These are phyloP conservation scores for Lactarius deliciosus DNA, from an alignment of 768 basidiomycete species.

Conservation along the genomic window DNA sequence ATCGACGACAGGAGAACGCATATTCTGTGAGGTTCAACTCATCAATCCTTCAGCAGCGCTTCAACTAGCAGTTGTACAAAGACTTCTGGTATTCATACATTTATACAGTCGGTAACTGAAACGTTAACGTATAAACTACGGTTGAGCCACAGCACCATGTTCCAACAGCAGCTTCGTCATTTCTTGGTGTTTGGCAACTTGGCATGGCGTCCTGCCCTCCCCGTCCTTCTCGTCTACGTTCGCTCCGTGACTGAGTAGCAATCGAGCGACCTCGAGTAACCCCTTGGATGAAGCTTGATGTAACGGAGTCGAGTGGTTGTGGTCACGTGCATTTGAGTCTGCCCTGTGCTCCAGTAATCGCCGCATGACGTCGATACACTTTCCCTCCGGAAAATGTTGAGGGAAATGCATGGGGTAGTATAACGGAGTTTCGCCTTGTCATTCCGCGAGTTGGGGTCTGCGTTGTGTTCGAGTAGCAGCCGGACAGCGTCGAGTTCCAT, in stretches of 20 bases:
- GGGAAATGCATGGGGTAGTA: too few species aligned
- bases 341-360: neutral
- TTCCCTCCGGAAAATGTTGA: too few species aligned
- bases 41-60: too few species aligned
- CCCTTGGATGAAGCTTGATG: neutral
- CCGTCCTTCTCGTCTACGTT: neutral
- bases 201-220: neutral
- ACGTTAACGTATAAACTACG: too few species aligned
- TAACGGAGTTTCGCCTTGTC: too few species aligned
- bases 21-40: too few species aligned
- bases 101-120: slow-evolving; percentile 42
- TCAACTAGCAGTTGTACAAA: too few species aligned
- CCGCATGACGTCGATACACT: neutral
- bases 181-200: neutral
- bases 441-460: neutral
- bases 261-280: neutral
- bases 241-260: neutral
- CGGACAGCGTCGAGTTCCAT: neutral
- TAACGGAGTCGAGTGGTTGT: neutral
- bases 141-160: neutral
- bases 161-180: neutral
- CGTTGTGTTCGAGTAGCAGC: neutral
- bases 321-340: neutral
- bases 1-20: slow-evolving; percentile 36
- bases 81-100: too few species aligned